Evolutionary conservation across 805 yeast species (phyloP).

Genomic region (Cyberlindnera amylophila): DNA sequence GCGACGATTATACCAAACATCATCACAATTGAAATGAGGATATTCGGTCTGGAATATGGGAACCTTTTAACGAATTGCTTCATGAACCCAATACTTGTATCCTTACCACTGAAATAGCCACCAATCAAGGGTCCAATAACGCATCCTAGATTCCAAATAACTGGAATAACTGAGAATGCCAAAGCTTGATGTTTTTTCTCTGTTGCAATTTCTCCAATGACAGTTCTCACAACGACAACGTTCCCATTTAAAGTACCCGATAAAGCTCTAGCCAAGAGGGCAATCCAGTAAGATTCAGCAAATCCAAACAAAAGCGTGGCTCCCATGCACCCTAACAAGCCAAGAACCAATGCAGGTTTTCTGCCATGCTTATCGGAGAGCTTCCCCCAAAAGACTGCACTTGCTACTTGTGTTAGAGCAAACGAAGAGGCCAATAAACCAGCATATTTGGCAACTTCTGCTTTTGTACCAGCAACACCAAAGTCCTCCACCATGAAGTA

Average conservation of each 20-base stretch:
- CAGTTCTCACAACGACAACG: slow-evolving; percentile 15
- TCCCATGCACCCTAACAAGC: slow-evolving; percentile 11
- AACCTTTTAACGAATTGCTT: slow-evolving; percentile 6
- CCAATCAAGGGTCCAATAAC: slow-evolving; percentile 16
- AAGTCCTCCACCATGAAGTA: slow-evolving; percentile 17
- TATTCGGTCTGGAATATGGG: slow-evolving; percentile 16
- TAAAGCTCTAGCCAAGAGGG: slow-evolving; percentile 7
- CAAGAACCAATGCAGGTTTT: slow-evolving; percentile 14
- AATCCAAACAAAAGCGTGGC: slow-evolving; percentile 9
- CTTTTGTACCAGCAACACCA: slow-evolving; percentile 11
- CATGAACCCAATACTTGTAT: slow-evolving; percentile 5
- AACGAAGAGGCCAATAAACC: slow-evolving; percentile 13
- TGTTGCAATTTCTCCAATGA: slow-evolving; percentile 15
- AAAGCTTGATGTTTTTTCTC: slow-evolving; percentile 15
- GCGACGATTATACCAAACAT: slow-evolving; percentile 1
- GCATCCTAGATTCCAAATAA: slow-evolving; percentile 11
- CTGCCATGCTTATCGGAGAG: slow-evolving; percentile 14
- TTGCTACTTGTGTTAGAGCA: slow-evolving; percentile 12
- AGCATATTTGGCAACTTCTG: slow-evolving; percentile 13
- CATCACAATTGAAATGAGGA: slow-evolving; percentile 6
- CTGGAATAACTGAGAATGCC: slow-evolving; percentile 15
- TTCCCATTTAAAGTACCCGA: slow-evolving; percentile 15
- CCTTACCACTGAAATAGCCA: slow-evolving; percentile 14
- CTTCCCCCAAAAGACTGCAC: slow-evolving; percentile 14
- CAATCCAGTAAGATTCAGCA: slow-evolving; percentile 8